Base-by-base conservation (phyloP, 139 green algal species). In the Micractinium conductrix region DNA sequence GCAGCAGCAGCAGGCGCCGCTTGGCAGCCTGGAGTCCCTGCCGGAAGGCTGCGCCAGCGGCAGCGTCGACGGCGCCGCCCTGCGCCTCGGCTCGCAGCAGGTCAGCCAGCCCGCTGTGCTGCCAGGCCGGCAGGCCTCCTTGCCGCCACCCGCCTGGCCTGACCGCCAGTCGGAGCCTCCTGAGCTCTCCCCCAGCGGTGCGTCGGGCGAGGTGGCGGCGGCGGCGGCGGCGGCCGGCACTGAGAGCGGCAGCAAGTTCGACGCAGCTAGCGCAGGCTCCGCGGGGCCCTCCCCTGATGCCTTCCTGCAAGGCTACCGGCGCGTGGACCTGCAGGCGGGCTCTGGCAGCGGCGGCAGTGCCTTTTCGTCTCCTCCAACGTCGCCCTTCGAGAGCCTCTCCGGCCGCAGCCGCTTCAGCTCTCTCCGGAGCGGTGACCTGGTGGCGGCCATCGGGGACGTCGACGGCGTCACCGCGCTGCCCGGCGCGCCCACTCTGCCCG, bases 401-500 rank as follows among this genome's bases (percentile, higher is more conserved):
- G 42, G 16, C 30, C 35, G 33, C 43, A 78, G n/a, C 58, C 40
- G 22, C 8, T 71, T 81, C 42, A 48, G 40, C 69, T 35, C 40
- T 40, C 24, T 50, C 35, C 30, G 30, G 5, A 80, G 74, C 74
- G 35, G 74, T 5, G 42, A 80, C 21, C 33, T 45, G 19, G 45
- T 21, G 4, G 73, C 9, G 2, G 42, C 16, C 2, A 42, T 4
- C 26, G 43, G 43, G 8, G 71, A 60, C 26, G 71, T n/a, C n/a
- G n/a, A 44, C 40, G 16, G 44, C 6, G 37, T 67, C n/a, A 35
- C 74, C 30, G n/a, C n/a, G n/a, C 74, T 80, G 74, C 45, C 74
- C 1, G 74, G 74, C 33, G 74, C 33, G n/a, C 45, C 74, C n/a
- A 80, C 74, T 4, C 45, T 80, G 74, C 74, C n/a, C 5, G 74